A percentile compares a stretch with the other conserved stretches of the same genome.
These are phyloP conservation scores for Suhomyces bolitotheri DNA, from an alignment of 1,139 yeast species.

Conservation along the genomic window DNA sequence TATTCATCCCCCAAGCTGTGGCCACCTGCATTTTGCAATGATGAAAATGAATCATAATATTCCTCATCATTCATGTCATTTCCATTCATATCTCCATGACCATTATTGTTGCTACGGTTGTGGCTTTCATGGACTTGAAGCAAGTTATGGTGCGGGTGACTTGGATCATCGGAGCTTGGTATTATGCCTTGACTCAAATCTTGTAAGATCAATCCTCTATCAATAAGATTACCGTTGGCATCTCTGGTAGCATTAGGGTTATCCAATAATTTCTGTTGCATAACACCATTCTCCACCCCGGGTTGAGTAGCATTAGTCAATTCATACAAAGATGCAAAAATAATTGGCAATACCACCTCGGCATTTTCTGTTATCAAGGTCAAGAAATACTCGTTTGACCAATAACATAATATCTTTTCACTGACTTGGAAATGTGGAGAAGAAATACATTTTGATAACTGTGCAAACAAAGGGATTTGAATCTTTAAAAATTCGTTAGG, in stretches of 20 bases:
- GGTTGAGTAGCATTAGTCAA: slow-evolving; percentile 59
- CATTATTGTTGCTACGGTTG: slow-evolving; percentile 5
- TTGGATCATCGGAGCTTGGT: slow-evolving; percentile 21
- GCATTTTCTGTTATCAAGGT: slow-evolving; percentile 88
- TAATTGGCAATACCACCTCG: slow-evolving; percentile 87
- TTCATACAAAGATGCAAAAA: slow-evolving; percentile 88
- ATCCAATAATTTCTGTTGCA: slow-evolving; percentile 45
- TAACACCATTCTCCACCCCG: slow-evolving; percentile 48
- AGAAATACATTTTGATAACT: slow-evolving; percentile 88
- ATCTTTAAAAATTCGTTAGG: slow-evolving; percentile 89
- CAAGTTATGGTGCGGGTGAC: slow-evolving; percentile 21
- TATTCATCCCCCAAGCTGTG: slow-evolving; percentile 17
- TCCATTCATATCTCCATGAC: slow-evolving; percentile 18
- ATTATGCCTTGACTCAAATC: slow-evolving; percentile 23
- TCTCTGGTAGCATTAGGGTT: slow-evolving; percentile 45
- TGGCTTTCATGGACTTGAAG: slow-evolving; percentile 15
- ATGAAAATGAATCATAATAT: slow-evolving; percentile 45
- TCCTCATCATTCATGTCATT: slow-evolving; percentile 46
- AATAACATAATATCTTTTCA: slow-evolving; percentile 89
- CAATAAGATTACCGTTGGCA: slow-evolving; percentile 50
- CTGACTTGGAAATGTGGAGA: slow-evolving; percentile 97
- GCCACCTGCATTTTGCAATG: slow-evolving; percentile 31
- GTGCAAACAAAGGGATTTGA: slow-evolving; percentile 92
- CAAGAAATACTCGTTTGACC: slow-evolving; percentile 93
- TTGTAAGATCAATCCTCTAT: slow-evolving; percentile 37